Conservation (phyloP, 2,329 filamentous ascomycete genomes). For the Tolypocladium capitatum region DNA sequence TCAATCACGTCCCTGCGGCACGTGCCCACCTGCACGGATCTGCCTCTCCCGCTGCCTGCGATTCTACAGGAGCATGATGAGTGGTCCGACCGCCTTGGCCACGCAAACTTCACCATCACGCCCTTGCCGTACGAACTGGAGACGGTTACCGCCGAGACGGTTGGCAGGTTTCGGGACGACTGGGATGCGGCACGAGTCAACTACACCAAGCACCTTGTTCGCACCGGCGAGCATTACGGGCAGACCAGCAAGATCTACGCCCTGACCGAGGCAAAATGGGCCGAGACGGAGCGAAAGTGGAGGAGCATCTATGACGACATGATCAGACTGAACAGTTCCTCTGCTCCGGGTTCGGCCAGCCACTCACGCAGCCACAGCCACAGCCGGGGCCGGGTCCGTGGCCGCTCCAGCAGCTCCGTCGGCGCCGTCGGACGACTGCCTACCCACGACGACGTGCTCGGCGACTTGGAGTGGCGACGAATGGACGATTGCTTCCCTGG, state of each 20-base stretch:
- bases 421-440: slow-evolving; percentile 17
- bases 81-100: slow-evolving; percentile 76
- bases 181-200: slow-evolving; percentile 77
- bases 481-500: slow-evolving; percentile 45
- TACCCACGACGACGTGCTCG: slow-evolving; percentile 24
- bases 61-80: slow-evolving; percentile 60
- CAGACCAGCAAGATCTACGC: slow-evolving; percentile 78
- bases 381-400: slow-evolving; percentile 24
- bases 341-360: slow-evolving; percentile 12
- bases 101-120: slow-evolving; percentile 83
- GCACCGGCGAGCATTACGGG: slow-evolving; percentile 83
- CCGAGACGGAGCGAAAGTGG: slow-evolving; percentile 65
- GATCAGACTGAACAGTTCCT: slow-evolving; percentile 32
- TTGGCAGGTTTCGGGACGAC: slow-evolving; percentile 55
- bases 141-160: slow-evolving; percentile 39
- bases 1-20: slow-evolving; percentile 62
- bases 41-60: slow-evolving; percentile 43
- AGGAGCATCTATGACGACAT: slow-evolving; percentile 54
- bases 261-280: slow-evolving; percentile 82
- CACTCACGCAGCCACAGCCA: slow-evolving; percentile 26
- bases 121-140: slow-evolving; percentile 68
- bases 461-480: slow-evolving; percentile 27
- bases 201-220: slow-evolving; percentile 78
- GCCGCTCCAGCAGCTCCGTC: slow-evolving; percentile 28
- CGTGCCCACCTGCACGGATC: slow-evolving; percentile 47